phyloP scores from a whole-genome alignment of 495 filamentous ascomycete genomes.

The Platismatia glauca region DNA sequence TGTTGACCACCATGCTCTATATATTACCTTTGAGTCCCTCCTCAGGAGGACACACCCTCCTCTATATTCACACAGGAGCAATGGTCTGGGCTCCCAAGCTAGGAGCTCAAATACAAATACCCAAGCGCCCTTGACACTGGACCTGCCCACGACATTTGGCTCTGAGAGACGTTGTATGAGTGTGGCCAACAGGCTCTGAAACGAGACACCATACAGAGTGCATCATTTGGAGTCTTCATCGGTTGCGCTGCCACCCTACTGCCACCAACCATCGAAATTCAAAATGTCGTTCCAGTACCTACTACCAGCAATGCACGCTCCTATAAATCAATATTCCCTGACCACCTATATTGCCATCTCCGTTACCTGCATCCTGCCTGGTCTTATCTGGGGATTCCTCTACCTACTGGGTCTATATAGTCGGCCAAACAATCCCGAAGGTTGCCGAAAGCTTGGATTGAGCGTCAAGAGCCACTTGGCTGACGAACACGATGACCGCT shows the following conservation, averaged over 20 bases:
- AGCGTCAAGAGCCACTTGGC: constrained; percentile 31
- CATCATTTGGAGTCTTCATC: background rate
- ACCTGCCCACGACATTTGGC: background rate
- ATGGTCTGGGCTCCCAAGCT: background rate
- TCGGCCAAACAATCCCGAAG: constrained; percentile 2
- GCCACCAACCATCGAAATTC: background rate
- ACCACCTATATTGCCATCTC: constrained; percentile 4
- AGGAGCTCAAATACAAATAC: background rate
- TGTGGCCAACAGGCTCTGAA: background rate
- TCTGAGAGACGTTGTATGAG: background rate
- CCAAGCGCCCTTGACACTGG: background rate
- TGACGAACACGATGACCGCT: constrained; percentile 29
- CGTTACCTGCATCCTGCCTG: constrained; percentile 13
- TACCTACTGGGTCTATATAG: background rate
- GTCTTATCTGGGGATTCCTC: background rate
- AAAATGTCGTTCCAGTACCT: background rate
- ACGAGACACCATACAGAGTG: no score
- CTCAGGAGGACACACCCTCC: no score
- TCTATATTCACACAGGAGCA: background rate
- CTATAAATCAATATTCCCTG: background rate
- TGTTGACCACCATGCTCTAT: background rate
- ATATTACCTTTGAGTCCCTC: background rate
- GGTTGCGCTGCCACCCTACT: background rate
- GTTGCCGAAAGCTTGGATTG: constrained; percentile 35
- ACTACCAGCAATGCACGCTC: background rate